These are phyloP conservation scores for Chara braunii DNA, from an alignment of 139 green algal genomes.

Conservation along the genomic window DNA sequence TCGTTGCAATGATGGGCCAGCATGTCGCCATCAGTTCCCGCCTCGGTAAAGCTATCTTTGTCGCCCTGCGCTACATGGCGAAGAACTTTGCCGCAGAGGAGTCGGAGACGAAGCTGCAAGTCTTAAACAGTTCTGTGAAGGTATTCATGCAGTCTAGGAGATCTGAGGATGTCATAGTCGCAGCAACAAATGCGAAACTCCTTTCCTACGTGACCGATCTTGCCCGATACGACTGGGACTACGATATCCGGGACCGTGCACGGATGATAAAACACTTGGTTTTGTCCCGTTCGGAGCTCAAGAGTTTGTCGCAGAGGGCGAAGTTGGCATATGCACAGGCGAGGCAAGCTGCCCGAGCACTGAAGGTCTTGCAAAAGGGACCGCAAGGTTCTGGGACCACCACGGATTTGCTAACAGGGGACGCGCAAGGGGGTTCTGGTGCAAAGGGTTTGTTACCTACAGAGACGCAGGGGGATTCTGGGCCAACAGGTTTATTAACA, in stretches of 20 bases:
- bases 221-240: background rate
- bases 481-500: background rate
- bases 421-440: background rate
- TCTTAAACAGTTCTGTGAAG: conserved; percentile 13
- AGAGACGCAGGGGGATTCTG: background rate
- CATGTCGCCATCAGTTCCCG: background rate
- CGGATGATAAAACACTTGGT: conserved; percentile 2
- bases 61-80: conserved; percentile 9
- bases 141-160: background rate
- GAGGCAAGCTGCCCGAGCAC: no score
- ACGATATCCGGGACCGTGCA: conserved; percentile 12
- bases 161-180: background rate
- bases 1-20: conserved; percentile 9
- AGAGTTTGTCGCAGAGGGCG: background rate
- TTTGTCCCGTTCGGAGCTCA: background rate
- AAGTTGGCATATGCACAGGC: no score
- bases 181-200: background rate
- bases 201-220: conserved; percentile 13
- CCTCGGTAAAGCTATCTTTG: background rate
- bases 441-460: no score
- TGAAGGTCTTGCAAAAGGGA: no score
- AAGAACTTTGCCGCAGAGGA: conserved; percentile 12
- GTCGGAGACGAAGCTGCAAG: conserved; percentile 14
- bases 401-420: no score
- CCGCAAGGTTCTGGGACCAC: no score